These are phyloP conservation scores for Saccharomyces hybrid DNA, from an alignment of 1,139 yeast species.

Conservation along the genomic window DNA sequence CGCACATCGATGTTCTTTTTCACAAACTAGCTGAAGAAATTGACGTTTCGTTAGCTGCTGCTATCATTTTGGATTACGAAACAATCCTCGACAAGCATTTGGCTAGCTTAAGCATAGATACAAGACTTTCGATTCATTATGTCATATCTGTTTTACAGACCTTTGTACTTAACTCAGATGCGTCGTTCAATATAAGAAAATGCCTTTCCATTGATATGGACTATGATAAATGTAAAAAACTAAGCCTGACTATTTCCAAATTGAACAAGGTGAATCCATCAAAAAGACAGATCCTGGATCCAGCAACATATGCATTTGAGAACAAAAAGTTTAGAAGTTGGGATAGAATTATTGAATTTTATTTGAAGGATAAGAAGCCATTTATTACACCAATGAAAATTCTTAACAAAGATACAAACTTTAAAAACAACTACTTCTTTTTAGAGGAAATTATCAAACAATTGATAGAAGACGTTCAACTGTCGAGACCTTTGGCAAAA, in stretches of 20 bases:
- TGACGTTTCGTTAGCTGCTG: slow-evolving; percentile 12
- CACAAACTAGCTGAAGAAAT: slow-evolving; percentile 10
- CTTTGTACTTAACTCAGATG: slow-evolving; percentile 22
- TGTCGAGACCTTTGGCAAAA: slow-evolving; percentile 1
- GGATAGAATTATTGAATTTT: slow-evolving; percentile 17
- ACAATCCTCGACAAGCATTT: slow-evolving; percentile 22
- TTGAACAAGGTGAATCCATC: slow-evolving; percentile 24
- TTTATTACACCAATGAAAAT: slow-evolving; percentile 2
- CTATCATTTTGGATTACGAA: slow-evolving; percentile 13
- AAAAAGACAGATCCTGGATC: slow-evolving; percentile 18
- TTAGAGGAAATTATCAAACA: background rate
- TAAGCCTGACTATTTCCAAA: slow-evolving; percentile 20
- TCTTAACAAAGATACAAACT: background rate
- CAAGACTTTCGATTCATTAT: slow-evolving; percentile 18
- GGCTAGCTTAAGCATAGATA: slow-evolving; percentile 13
- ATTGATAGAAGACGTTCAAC: background rate
- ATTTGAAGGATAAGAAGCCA: slow-evolving; percentile 13
- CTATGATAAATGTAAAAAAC: slow-evolving; percentile 23
- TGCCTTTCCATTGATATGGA: slow-evolving; percentile 31
- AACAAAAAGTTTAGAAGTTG: slow-evolving; percentile 11
- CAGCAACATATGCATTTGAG: slow-evolving; percentile 16
- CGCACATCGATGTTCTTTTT: slow-evolving; percentile 13
- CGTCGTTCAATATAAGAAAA: slow-evolving; percentile 20
- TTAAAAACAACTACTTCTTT: slow-evolving; percentile 3
- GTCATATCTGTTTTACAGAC: slow-evolving; percentile 21